Evolutionary conservation across 2,329 filamentous ascomycete genomes (phyloP).

Genomic region (Monilinia laxa): DNA sequence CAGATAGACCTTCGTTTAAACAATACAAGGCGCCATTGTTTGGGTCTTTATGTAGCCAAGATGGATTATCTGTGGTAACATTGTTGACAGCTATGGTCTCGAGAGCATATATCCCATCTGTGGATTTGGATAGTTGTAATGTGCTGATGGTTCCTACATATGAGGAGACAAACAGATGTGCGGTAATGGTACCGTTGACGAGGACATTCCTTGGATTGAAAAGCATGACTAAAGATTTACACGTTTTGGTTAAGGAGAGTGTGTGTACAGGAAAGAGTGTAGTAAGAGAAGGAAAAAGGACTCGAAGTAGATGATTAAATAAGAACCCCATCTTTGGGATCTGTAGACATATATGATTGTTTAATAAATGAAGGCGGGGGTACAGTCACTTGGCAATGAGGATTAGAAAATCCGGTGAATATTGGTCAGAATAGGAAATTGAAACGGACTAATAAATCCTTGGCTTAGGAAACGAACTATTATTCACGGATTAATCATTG

Average conservation of each 20-base stretch:
- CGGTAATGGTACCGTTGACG: constrained; percentile 23
- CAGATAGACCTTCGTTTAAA: constrained; percentile 31
- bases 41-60: constrained; percentile 35
- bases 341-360: not conserved
- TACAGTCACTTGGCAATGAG: constrained; percentile 11
- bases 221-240: constrained; percentile 27
- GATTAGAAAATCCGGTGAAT: not conserved
- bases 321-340: constrained; percentile 5
- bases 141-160: constrained; percentile 43
- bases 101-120: constrained; percentile 33
- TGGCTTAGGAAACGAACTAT: too few species aligned
- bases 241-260: not conserved
- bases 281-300: constrained; percentile 13
- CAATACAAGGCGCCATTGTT: constrained; percentile 35
- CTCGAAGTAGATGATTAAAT: not conserved
- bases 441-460: too few species aligned
- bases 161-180: constrained; percentile 43
- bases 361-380: constrained; percentile 1
- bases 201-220: constrained; percentile 29
- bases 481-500: too few species aligned
- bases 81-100: constrained; percentile 29
- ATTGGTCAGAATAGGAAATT: not conserved
- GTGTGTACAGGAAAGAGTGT: not conserved
- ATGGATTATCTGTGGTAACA: constrained; percentile 31
- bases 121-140: constrained; percentile 36